Evolutionary conservation across 1,284 basidiomycete genomes (phyloP), one percentile per base, ranked within the genome.

Genomic region (Marasmius sp.): DNA sequence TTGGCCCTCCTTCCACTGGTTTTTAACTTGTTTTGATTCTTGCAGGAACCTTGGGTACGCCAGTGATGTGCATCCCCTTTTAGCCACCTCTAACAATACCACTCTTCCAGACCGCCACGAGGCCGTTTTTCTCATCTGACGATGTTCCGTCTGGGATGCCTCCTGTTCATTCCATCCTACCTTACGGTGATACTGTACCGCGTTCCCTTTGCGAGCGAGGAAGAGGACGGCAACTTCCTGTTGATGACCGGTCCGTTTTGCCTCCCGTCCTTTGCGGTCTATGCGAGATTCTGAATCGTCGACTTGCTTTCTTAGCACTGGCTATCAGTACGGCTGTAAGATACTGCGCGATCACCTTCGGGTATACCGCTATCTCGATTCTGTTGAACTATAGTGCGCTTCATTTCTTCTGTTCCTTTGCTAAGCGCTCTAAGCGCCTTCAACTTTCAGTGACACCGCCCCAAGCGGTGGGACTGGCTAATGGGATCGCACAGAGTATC

Each of bases 61-160:
- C 34, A 63, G 47, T 38, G n/a, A 36, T 47, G 12, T 22, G 34
- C 18, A 7, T 18, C 18, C 36, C 33, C 12, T 41, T 27, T 38
- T 33, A 39, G 11, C 22, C 50, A 38, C 38, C 27, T 33, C 41
- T 50, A 33, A 58, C 33, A 7, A 39, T 20, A 48, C 11, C 45
- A 16, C 47, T 37, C 10, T 36, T 34, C 16, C 20, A 54, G 52
- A n/a, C 52, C 52, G 33, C 52, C 52, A 27, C 79, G 91, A 67
- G 91, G 91, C 38, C 86, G 90, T 45, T 93, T 92, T 72, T 93
- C 92, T 1, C 91, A 93, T 71, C 76, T 93, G 45, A 83, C 91
- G 5, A 93, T 93, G 92, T 93, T 92, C 79, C 86, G 91, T 57
- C 77, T 93, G 34, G 91, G 91, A 58, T 88, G 88, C 5, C 70